A percentile compares a stretch with the other conserved stretches of the same genome.
Evolutionary conservation across 2,329 filamentous ascomycete genomes (phyloP).

Genomic region (Aspergillus neotritici): DNA sequence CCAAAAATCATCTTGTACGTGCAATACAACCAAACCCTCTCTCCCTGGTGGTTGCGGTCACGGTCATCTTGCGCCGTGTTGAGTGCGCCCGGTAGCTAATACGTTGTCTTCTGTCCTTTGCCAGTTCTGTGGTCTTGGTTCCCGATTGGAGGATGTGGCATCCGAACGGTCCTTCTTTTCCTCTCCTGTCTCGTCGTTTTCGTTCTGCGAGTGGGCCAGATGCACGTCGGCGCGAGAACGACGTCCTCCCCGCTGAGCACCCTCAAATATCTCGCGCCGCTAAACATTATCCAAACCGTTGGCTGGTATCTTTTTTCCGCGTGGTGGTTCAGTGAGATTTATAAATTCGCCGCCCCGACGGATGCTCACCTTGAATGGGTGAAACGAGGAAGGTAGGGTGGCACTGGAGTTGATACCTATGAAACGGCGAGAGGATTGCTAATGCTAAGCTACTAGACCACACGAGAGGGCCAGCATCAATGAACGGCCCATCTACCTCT

Average conservation of each 20-base stretch:
- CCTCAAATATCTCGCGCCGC: slow-evolving; percentile 53
- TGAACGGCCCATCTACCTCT: slow-evolving; percentile 77
- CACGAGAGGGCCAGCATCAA: slow-evolving; percentile 72
- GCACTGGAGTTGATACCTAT: background rate
- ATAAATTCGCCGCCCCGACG: slow-evolving; percentile 63
- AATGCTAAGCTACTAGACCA: slow-evolving; percentile 27
- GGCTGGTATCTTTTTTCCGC: slow-evolving; percentile 74
- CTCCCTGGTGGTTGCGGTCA: background rate
- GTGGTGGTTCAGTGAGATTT: slow-evolving; percentile 73
- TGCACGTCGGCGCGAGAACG: slow-evolving; percentile 69
- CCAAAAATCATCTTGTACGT: slow-evolving; percentile 63
- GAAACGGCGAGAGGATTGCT: background rate
- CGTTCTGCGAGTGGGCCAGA: slow-evolving; percentile 77
- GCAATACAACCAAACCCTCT: background rate
- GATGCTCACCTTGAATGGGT: slow-evolving; percentile 65
- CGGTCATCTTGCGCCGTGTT: background rate
- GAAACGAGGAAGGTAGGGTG: slow-evolving; percentile 55
- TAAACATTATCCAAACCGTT: slow-evolving; percentile 62
- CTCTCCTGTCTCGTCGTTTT: slow-evolving; percentile 70
- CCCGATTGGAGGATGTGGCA: slow-evolving; percentile 67
- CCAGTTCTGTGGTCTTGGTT: slow-evolving; percentile 82
- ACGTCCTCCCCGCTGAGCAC: slow-evolving; percentile 63
- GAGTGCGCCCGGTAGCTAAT: slow-evolving; percentile 7
- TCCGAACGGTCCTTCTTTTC: slow-evolving; percentile 71
- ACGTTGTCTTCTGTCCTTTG: background rate